These are phyloP conservation scores for Trichosporon sp. DNA, from an alignment of 1,284 basidiomycete genomes.

Conservation along the genomic window DNA sequence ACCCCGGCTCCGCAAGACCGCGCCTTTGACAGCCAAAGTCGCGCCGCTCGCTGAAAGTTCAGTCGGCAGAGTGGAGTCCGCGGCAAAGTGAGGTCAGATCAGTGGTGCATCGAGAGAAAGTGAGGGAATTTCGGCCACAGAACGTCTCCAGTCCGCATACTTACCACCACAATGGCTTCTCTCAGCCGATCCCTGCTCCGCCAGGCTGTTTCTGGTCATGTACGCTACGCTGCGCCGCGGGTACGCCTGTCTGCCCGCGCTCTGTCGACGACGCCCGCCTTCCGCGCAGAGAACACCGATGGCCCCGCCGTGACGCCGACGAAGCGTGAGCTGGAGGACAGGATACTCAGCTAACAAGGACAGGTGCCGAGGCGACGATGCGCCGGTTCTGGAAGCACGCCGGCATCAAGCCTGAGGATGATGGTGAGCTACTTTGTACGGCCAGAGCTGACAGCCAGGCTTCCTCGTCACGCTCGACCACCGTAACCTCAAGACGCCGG, in stretches of 20 bases:
- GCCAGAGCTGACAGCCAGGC: slow-evolving; percentile 39
- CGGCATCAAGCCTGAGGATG: slow-evolving; percentile 57
- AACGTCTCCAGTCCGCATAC: background rate
- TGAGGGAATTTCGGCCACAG: background rate
- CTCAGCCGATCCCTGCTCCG: background rate
- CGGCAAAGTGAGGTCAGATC: background rate
- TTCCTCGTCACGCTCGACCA: slow-evolving; percentile 74
- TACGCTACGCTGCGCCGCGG: background rate
- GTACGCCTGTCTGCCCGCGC: background rate
- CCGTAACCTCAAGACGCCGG: slow-evolving; percentile 79
- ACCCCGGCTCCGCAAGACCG: too few species aligned
- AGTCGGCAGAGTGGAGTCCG: background rate
- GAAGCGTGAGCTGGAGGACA: background rate
- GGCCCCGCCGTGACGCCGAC: slow-evolving; percentile 25
- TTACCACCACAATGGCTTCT: background rate
- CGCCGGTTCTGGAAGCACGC: slow-evolving; percentile 89
- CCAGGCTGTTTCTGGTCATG: background rate
- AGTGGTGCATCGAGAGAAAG: background rate
- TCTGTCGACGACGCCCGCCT: background rate
- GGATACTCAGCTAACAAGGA: background rate
- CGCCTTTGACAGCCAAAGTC: too few species aligned
- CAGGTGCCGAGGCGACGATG: slow-evolving; percentile 77
- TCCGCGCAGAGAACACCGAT: slow-evolving; percentile 6
- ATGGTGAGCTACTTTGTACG: slow-evolving; percentile 39
- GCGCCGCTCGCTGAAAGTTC: too few species aligned